Evolutionary conservation across 108 stramenopile species (phyloP), one percentile per base, ranked within the genome.

Genomic region (Nannochloropsis gaditana): DNA sequence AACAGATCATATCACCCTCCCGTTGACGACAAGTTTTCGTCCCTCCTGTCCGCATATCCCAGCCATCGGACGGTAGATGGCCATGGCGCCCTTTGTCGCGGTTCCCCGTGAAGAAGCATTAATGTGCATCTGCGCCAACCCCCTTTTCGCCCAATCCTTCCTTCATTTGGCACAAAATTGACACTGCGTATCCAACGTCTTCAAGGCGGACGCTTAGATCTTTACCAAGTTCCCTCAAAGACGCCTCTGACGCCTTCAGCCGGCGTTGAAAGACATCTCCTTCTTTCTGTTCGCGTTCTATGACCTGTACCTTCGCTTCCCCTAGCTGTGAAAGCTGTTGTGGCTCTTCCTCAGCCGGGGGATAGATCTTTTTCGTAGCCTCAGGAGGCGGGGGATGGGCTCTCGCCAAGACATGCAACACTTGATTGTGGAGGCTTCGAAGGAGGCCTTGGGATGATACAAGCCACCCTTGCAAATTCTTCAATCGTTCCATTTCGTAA

Each of bases 101-200:
- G 31, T 31, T 31, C 31, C 31, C 31, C 31, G 31, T 31, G 31
- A 31, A 0, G 31, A 31, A 31, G 31, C 31, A 31, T 31, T 31
- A 31, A 31, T 31, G 31, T 31, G 31, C 31, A 31, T 31, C 31
- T 31, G 31, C 31, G 31, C 31, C 31, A 1, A 31, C 59, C 4
- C n/a, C 59, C 3, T n/a, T n/a, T 1, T 73, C 59, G 2, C 59
- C n/a, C n/a, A 15, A 73, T 15, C 59, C 8, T 73, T 73, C 59
- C 59, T 73, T 73, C 59, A 73, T 73, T 0, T 73, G 59, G n/a
- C 59, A 73, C 59, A 73, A 73, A 73, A 73, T 73, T n/a, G 59
- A 73, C 5, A 73, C 59, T n/a, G 59, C 59, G n/a, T 73, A 73
- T 6, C 59, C 59, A 15, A 73, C 59, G n/a, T 73, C 59, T n/a